Evolutionary conservation across 768 basidiomycete genomes (phyloP).

Genomic region (Suillus discolor): DNA sequence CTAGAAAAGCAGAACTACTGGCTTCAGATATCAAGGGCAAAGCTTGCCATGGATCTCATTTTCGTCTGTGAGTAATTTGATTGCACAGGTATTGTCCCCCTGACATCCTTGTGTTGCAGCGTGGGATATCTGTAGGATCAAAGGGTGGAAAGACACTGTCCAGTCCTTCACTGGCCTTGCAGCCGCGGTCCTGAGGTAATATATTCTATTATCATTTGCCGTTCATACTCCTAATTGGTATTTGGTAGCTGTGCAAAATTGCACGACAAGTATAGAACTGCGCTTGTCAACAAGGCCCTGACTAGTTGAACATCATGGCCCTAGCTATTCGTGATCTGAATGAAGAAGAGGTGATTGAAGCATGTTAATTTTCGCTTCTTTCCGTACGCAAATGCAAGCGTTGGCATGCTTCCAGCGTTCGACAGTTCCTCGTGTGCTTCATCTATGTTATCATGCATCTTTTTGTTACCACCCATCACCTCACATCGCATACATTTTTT

Average conservation of each 20-base stretch:
- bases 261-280: slow-evolving; percentile 69
- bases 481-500: neutral
- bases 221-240: slow-evolving; percentile 7
- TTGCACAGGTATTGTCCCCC: slow-evolving; percentile 10
- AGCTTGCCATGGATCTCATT: slow-evolving; percentile 82
- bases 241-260: slow-evolving; percentile 67
- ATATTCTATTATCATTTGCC: neutral
- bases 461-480: slow-evolving; percentile 2
- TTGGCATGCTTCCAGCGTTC: neutral
- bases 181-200: slow-evolving; percentile 75
- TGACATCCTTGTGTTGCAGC: slow-evolving; percentile 43
- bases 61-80: slow-evolving; percentile 72
- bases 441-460: slow-evolving; percentile 5
- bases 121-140: slow-evolving; percentile 76
- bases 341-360: slow-evolving; percentile 4
- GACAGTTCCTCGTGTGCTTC: neutral
- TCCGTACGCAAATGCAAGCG: neutral
- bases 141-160: slow-evolving; percentile 58
- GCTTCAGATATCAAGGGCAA: slow-evolving; percentile 68
- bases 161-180: slow-evolving; percentile 69
- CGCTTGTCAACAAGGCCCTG: slow-evolving; percentile 53
- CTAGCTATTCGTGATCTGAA: neutral
- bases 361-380: neutral
- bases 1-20: slow-evolving; percentile 76
- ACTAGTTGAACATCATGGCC: slow-evolving; percentile 12